A percentile compares a stretch with the other conserved stretches of the same genome.
phyloP scores from a whole-genome alignment of 1,284 basidiomycete genomes.

The Cerioporus squamosus region DNA sequence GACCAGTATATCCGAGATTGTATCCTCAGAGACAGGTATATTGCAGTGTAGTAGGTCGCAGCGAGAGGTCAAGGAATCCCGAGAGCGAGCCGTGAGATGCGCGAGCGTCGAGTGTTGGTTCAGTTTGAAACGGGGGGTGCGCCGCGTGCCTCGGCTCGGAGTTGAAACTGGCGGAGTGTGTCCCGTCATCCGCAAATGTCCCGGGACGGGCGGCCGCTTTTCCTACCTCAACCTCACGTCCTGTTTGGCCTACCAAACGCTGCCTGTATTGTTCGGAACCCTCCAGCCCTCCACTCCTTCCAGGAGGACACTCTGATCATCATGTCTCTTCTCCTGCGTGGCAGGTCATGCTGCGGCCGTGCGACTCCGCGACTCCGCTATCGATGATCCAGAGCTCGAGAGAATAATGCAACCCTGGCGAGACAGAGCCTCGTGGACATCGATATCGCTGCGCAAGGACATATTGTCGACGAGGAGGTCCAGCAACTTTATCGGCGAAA shows the following conservation, averaged over 20 bases:
- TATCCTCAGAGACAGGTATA: no score
- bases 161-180: constrained; percentile 4
- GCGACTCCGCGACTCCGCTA: constrained; percentile 1
- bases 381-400: background rate
- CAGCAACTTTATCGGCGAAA: background rate
- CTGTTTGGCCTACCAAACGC: no score
- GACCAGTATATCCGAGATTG: no score
- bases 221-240: no score
- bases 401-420: background rate
- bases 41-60: no score
- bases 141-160: background rate
- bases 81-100: no score
- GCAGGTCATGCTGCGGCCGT: background rate
- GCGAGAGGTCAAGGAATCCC: no score
- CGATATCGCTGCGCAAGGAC: constrained; percentile 2
- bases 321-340: background rate
- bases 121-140: no score
- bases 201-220: background rate
- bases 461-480: background rate
- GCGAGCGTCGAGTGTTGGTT: no score
- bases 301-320: background rate
- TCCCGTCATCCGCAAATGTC: background rate
- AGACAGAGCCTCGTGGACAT: constrained; percentile 8
- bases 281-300: no score
- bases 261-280: no score